Evolutionary conservation across 371 early-diverging fungal genomes (phyloP), one percentile per base, ranked within the genome.

Genomic region (Mortierella sp.): DNA sequence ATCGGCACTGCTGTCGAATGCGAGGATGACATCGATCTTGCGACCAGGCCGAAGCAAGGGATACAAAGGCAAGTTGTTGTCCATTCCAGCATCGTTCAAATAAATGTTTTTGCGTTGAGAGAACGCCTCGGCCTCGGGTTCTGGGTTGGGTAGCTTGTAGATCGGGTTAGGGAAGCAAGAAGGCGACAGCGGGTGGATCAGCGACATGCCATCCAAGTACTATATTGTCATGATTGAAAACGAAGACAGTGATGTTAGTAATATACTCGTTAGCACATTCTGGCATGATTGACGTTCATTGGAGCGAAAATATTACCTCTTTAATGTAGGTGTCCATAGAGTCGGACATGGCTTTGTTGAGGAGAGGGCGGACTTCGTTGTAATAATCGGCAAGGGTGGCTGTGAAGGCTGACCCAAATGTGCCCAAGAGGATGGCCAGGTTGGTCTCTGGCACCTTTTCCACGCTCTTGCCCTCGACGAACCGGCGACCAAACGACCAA

Each of bases 51-150:
- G 88, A 38, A 94, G 80, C 18, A 96, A 75, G 7, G 95, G 94
- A 43, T 95, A 94, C 58, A 96, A 90, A 0, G 96, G 95, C 29
- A 95, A 88, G 74, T 96, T 95, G 84, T 95, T 96, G 49, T 95
- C 93, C 89, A 93, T 90, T 1, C 95, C 96, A 29, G 95, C 95
- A 82, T 96, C 96, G 88, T 93, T 93, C 46, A 95, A 82, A 35
- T 90, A 90, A 27, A 95, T 76, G 10, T 91, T 86, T 16, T 86
- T 82, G 24, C 75, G 71, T 4, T 75, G 80, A 10, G 86, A 82
- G 60, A 86, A 82, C 1, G 70, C 72, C 49, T 83, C 82, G 0
- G 78, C 82, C 72, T 74, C 79, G 6, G 75, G 81, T 16, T 56
- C 87, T n/a, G 80, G 83, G 49, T 86, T 72, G 8, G 88, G 72